Conservation (phyloP, 2,329 filamentous ascomycete genomes). For the Tolypocladium sp. region DNA sequence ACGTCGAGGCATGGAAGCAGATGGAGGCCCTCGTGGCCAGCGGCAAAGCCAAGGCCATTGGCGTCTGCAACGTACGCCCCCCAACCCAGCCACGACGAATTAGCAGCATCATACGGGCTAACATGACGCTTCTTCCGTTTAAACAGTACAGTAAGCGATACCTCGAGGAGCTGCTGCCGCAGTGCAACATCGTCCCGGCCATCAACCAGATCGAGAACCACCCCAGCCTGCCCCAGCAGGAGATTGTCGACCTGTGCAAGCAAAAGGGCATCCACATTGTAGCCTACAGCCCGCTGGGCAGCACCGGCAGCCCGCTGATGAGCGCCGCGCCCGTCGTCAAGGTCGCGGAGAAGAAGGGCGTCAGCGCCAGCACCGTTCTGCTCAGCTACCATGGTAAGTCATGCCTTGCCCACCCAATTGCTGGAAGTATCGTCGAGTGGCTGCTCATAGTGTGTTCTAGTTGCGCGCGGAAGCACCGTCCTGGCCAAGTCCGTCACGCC, state of each 20-base stretch:
- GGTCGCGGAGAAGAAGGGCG: constrained; percentile 54
- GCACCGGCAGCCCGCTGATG: constrained; percentile 55
- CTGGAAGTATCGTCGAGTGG: not conserved
- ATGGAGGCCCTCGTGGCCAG: constrained; percentile 58
- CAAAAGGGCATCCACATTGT: constrained; percentile 62
- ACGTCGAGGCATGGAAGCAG: constrained; percentile 68
- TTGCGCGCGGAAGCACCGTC: constrained; percentile 60
- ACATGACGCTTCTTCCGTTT: not conserved
- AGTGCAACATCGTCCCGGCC: constrained; percentile 47
- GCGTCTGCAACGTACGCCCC: constrained; percentile 43
- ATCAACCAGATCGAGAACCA: constrained; percentile 71
- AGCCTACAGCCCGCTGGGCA: constrained; percentile 61
- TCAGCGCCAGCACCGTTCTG: constrained; percentile 52
- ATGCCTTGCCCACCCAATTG: not conserved
- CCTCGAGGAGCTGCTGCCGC: constrained; percentile 43
- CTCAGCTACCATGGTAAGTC: constrained; percentile 63
- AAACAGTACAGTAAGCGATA: constrained; percentile 44
- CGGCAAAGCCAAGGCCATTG: constrained; percentile 46
- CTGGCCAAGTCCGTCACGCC: constrained; percentile 65
- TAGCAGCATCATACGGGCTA: not conserved
- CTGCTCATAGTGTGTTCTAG: constrained; percentile 24
- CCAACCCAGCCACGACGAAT: too few relatives aligned
- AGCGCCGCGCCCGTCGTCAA: constrained; percentile 53
- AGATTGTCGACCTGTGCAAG: constrained; percentile 61
- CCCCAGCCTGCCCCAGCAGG: constrained; percentile 61